Conservation (phyloP, 192 early-diverging fungal species). For the Coemansia sp. region DNA sequence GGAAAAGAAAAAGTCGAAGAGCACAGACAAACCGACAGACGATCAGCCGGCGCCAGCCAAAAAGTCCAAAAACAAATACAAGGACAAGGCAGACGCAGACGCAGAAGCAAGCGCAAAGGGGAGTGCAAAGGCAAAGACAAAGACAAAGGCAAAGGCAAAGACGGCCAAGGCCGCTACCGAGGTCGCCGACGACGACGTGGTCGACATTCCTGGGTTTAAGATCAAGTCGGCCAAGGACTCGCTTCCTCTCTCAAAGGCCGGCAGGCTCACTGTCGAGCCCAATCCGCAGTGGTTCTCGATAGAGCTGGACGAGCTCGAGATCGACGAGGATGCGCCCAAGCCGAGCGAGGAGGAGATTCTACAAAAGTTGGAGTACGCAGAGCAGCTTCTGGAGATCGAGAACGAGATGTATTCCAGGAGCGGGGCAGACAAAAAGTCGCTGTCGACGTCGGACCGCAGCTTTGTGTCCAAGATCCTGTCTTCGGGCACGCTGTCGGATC, state of each 20-base stretch:
- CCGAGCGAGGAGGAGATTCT: constrained; percentile 38
- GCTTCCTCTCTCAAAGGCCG: constrained; percentile 22
- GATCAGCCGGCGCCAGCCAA: neutral
- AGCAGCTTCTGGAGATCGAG: constrained; percentile 63
- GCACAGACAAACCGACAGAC: neutral
- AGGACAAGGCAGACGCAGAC: neutral
- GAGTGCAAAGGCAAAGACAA: neutral
- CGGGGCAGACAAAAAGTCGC: constrained; percentile 48
- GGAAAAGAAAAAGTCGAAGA: constrained; percentile 6
- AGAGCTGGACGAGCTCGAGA: constrained; percentile 9
- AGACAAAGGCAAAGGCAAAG: constrained; percentile 8
- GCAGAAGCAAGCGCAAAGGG: neutral
- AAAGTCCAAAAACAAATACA: constrained; percentile 11
- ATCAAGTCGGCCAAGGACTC: constrained; percentile 52
- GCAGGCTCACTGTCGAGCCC: constrained; percentile 25
- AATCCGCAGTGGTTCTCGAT: constrained; percentile 39
- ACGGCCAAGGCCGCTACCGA: constrained; percentile 24
- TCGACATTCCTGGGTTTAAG: constrained; percentile 39
- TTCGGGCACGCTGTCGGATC: constrained; percentile 91
- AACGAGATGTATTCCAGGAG: constrained; percentile 58
- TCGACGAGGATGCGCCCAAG: constrained; percentile 14
- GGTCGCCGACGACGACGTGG: constrained; percentile 18
- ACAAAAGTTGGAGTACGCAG: constrained; percentile 53
- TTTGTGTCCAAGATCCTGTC: constrained; percentile 86
- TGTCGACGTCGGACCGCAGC: constrained; percentile 74